Evolutionary conservation across 148 eudicot genomes (phyloP), one percentile per base, ranked within the genome.

Genomic region (Bassia scoparia): DNA sequence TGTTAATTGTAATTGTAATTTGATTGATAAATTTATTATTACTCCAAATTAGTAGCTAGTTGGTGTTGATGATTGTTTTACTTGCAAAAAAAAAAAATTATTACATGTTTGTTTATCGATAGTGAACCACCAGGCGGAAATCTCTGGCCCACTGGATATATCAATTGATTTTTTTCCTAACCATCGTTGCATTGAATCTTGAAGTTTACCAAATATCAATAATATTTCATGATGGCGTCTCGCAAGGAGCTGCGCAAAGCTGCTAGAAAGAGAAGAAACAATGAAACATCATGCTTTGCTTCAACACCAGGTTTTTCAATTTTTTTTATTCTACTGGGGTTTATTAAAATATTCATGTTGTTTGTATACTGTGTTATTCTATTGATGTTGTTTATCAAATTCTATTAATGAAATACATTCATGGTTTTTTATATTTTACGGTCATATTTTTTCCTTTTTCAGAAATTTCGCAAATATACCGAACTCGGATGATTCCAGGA

Each of bases 211-310:
- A n/a, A n/a, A n/a, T n/a, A n/a, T n/a, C 46, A 41, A 41, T 41
- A 41, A 41, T 41, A 6, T n/a, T n/a, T n/a, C n/a, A n/a, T 41
- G 31, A 60, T 30, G 64, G 64, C 37, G 1, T 60, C 64, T 7
- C 89, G 94, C 15, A 80, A 69, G 73, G 86, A 80, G 64, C 63
- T 37, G 38, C 63, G 90, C 9, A 89, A 84, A 81, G 87, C 86
- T 79, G 79, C 81, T 54, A 85, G 94, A 31, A 58, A 53, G 79
- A 70, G 5, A 87, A 74, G 72, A 89, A 85, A 38, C 83, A 85
- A 80, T 74, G 74, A 89, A 85, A 79, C 85, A 81, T 56, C 79
- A 82, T 68, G 77, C 85, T 9, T 87, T 90, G 90, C 49, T 75
- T 34, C 76, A 82, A 34, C 71, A 87, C 65, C 84, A 85, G 61